Base-by-base conservation (phyloP, 2,329 filamentous ascomycete species). In the Coniochaeta prunicola region DNA sequence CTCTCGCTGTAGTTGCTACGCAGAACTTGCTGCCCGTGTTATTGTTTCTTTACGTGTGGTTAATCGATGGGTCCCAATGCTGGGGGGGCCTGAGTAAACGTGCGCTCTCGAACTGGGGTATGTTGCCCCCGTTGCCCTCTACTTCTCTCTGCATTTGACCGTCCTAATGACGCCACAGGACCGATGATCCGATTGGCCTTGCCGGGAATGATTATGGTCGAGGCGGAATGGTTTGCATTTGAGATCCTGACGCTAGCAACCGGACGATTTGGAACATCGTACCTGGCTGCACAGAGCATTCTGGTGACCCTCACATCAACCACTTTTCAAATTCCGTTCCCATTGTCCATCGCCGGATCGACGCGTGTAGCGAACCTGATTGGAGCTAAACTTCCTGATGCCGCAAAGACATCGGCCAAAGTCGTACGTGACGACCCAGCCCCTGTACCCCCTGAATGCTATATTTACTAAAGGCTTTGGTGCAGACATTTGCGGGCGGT, bases 1-100 rank as follows among this genome's bases (percentile, higher is more conserved):
- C 92, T 0, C 87, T 92, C 57, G 90, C 91, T 6, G 89, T 96
- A 12, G 84, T 84, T 59, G 83, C 93, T 57, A 91, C 89, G 0
- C 89, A 93, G 67, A 91, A 82, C 66, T 77, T 96, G 13, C 82
- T 96, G 58, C 90, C 91, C 0, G 57, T 92, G 1, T 75, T 90
- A n/a, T 81, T 96, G 1, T 85, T 93, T 68, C 74, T 89, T 15
- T 96, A 96, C 70, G 86, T 96, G 40, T 79, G 82, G 58, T 90
- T 91, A 68, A 69, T 92, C 56, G 84, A 86, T 61, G 91, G 91
- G 7, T 80, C 79, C 57, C 84, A 92, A 67, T 96, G 91, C 76
- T 96, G 91, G 91, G 88, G 88, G 59, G 91, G 91, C 13, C 88
- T 96, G 70, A 89, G 85, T 54, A 79, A 76, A 62, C 58, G 60